Conservation (phyloP, 176 grass and related monocot species). For the Puccinellia tenuiflora region DNA sequence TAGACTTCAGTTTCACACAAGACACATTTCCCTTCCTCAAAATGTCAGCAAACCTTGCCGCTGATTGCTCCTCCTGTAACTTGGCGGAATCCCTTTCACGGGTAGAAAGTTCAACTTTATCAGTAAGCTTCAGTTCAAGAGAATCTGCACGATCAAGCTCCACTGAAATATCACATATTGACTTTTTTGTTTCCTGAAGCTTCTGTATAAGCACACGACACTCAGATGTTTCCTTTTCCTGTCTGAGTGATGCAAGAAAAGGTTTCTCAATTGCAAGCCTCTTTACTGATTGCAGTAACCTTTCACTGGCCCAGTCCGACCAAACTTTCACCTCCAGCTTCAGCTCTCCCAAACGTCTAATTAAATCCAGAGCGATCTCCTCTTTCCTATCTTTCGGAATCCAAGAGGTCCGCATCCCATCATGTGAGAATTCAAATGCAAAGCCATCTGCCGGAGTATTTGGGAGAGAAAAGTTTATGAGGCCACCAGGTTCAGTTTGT, state of each 20-base stretch:
- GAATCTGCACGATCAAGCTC: conserved; percentile 23
- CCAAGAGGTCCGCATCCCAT: conserved; percentile 27
- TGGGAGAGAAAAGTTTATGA: conserved; percentile 18
- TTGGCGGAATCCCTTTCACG: conserved; percentile 23
- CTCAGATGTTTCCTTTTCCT: conserved; percentile 11
- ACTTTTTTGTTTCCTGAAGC: conserved; percentile 28
- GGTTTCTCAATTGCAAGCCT: conserved; percentile 18
- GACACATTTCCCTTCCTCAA: conserved; percentile 15
- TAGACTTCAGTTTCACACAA: conserved; percentile 9
- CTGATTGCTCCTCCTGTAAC: conserved; percentile 18
- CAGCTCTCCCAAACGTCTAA: conserved; percentile 22
- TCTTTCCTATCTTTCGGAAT: conserved; percentile 32
- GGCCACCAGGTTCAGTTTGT: not conserved
- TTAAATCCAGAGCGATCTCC: conserved; percentile 24
- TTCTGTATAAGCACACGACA: conserved; percentile 23
- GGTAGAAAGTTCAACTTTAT: not conserved
- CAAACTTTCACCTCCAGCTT: conserved; percentile 31
- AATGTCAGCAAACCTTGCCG: conserved; percentile 12
- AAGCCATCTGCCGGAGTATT: conserved; percentile 22
- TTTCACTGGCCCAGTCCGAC: conserved; percentile 35
- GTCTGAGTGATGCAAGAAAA: conserved; percentile 13
- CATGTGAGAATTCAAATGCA: conserved; percentile 30
- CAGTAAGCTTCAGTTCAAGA: conserved; percentile 23
- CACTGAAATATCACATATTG: conserved; percentile 20
- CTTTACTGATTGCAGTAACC: conserved; percentile 34